Evolutionary conservation across 116 monocot genomes (phyloP), one percentile per base, ranked within the genome.

Genomic region (Cymodocea nodosa): DNA sequence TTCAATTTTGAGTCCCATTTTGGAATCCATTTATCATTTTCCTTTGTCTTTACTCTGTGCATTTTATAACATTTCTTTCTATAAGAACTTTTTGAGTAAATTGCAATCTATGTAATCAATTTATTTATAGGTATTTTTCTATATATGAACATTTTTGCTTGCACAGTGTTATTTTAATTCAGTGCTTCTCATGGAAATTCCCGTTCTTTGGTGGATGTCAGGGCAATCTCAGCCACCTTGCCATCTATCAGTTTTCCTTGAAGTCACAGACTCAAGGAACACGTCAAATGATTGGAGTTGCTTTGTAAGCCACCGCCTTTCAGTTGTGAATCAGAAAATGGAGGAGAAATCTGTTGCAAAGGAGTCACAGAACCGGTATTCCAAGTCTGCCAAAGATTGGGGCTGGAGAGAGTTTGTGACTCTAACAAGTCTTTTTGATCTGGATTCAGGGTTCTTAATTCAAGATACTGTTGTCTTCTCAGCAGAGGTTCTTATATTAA

Each of bases 391-490:
- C 52, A 98, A 98, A 68, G 98, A 98, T 70, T 98, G 98, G 98
- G 98, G 98, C 60, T 98, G 98, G 98, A 86, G 98, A 40, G 98
- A 98, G 63, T 98, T 98, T 82, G 81, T 98, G 56, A 98, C 91
- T 49, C 70, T 98, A 24, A 98, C 98, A 7, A 88, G 85, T 59
- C 98, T 98, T 53, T 98, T 98, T 73, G 98, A 92, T 74, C 98
- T 89, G 75, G 98, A 91, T 59, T 81, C 86, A 53, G 98, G 98
- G 1, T 92, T 88, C 75, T 81, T 98, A 58, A 81, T 98, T 39
- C 88, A 92, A 63, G 98, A 98, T 64, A 98, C 92, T 19, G 98
- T 92, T 52, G 75, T 88, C 4, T 92, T 98, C 57, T 84, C 86
- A n/a, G 89, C 98, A 3, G 92, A 98, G 69, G 92, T 98, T 78